A percentile compares a stretch with the other conserved stretches of the same genome.
phyloP scores from a whole-genome alignment of 495 filamentous ascomycete genomes.

The Daldinia decipiens region DNA sequence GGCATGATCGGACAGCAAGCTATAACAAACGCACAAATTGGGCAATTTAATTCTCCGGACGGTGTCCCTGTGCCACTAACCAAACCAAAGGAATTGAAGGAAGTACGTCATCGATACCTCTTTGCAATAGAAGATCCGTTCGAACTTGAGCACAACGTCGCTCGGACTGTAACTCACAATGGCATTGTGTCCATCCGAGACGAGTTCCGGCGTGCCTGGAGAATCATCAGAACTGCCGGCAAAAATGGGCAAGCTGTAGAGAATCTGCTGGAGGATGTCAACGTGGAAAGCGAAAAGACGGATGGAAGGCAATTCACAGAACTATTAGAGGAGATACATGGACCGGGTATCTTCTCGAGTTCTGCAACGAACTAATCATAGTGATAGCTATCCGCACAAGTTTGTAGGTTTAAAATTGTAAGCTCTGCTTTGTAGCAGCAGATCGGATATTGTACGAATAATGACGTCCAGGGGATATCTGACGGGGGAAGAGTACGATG shows the following conservation, averaged over 20 bases:
- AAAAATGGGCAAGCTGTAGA: constrained; percentile 42
- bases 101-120: constrained; percentile 79
- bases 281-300: constrained; percentile 31
- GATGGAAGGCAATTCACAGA: constrained; percentile 49
- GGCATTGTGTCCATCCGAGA: constrained; percentile 80
- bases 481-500: neutral
- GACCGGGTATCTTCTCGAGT: constrained; percentile 18
- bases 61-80: neutral
- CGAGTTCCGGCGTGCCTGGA: constrained; percentile 79
- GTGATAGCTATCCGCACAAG: neutral
- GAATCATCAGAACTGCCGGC: constrained; percentile 63
- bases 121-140: constrained; percentile 91
- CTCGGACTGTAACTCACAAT: constrained; percentile 77
- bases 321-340: constrained; percentile 57
- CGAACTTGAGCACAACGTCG: constrained; percentile 84
- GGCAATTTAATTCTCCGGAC: constrained; percentile 13
- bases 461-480: constrained; percentile 9
- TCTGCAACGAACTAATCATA: constrained; percentile 1
- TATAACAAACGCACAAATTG: constrained; percentile 6
- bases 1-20: constrained; percentile 12
- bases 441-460: constrained; percentile 26
- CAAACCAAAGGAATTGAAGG: constrained; percentile 59
- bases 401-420: constrained; percentile 6
- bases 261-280: constrained; percentile 53
- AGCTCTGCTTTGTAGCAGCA: neutral